Conservation (phyloP, 169 alveolate species). For the Plasmodium ovale region DNA sequence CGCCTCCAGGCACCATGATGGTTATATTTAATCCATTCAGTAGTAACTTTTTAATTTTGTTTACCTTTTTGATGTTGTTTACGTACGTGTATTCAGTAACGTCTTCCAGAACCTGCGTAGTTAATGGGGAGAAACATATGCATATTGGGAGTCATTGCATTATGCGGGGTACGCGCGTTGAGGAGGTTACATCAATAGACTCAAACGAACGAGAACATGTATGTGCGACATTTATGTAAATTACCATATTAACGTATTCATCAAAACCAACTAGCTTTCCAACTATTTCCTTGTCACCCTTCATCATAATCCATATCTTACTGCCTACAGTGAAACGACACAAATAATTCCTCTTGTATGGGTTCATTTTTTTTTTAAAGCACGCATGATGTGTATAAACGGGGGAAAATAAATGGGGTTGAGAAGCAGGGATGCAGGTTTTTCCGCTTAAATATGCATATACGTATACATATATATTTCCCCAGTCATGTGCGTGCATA, state of each 20-base stretch:
- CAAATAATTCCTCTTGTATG: neutral
- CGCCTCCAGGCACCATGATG: conserved; percentile 90
- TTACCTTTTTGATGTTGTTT: conserved; percentile 82
- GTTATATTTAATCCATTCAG: conserved; percentile 89
- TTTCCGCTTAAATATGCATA: neutral
- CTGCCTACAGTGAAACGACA: conserved; percentile 83
- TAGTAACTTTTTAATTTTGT: conserved; percentile 85
- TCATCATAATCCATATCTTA: conserved; percentile 92
- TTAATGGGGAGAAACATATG: neutral
- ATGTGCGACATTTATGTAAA: neutral
- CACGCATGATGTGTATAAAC: neutral
- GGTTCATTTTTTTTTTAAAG: neutral
- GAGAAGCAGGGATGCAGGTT: neutral
- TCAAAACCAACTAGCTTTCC: conserved; percentile 95
- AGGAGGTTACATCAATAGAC: too few species aligned
- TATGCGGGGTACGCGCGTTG: too few species aligned
- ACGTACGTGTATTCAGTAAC: conserved; percentile 89
- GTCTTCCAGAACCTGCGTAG: conserved; percentile 88
- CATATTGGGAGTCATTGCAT: too few species aligned
- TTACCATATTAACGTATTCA: conserved; percentile 94
- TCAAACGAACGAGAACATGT: neutral
- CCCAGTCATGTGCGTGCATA: neutral
- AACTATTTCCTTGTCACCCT: conserved; percentile 89
- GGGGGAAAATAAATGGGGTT: neutral
- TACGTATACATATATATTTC: neutral